Evolutionary conservation across 345 rosid genomes (phyloP), one percentile per base, ranked within the genome.

Genomic region (Aquilaria sinensis): DNA sequence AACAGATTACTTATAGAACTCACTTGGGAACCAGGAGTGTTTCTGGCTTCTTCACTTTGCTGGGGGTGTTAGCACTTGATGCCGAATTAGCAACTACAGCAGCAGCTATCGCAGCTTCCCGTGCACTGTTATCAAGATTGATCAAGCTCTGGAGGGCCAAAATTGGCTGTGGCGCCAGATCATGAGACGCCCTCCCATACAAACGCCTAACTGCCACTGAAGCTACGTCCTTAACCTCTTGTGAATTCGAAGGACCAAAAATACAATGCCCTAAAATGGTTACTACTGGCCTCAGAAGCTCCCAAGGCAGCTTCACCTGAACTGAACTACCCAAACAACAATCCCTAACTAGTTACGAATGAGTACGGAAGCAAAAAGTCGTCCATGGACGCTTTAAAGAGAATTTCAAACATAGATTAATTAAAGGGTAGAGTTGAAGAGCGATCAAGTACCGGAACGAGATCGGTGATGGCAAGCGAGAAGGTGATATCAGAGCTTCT

Each of bases 161-260:
- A 67, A 94, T 88, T 4, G 96, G 92, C 69, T 88, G 99, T 0
- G 99, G 97, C 68, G 72, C 75, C 80, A 94, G 68, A 74, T 94
- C 99, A 77, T 94, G 99, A 68, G 97, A 90, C 9, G 88, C 99
- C 68, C 99, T 83, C 2, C 91, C 97, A 53, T 81, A 90, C 83
- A 94, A 62, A 50, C 92, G 71, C 69, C 88, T 80, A 30, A 90
- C 88, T 0, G 96, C 88, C 70, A 78, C 65, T 0, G 96, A 89
- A 51, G 97, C 96, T 0, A 78, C 75, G 53, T 85, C 95, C 70
- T 86, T 90, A 1, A 87, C 96, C 66, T 88, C 95, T 62, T 78
- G 87, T 0, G 77, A 61, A 72, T 82, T 94, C 78, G 83, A 75
- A 12, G 97, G 92, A 54, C 95, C 93, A 29, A 94, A 74, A 73